Evolutionary conservation across 225 moss, liverwort and hornwort genomes (phyloP).

Genomic region (Thuidium tamariscinum): DNA sequence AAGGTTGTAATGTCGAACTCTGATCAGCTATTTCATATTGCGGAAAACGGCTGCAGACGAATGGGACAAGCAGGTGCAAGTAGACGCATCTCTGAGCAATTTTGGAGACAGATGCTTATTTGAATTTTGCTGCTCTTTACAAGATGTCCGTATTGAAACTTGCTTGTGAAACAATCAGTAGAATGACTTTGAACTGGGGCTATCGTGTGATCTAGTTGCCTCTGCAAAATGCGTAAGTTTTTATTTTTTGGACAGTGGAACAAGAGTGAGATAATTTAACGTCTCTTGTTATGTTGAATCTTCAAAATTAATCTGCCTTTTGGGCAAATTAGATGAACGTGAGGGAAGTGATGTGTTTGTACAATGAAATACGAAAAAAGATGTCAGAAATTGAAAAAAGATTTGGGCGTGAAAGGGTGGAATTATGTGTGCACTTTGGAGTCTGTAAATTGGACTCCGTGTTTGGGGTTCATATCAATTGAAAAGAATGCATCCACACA

Average conservation of each 20-base stretch:
- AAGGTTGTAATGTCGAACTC: constrained; percentile 24
- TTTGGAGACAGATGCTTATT: constrained; percentile 4
- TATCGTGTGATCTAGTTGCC: neutral
- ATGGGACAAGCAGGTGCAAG: constrained; percentile 74
- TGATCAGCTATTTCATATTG: constrained; percentile 24
- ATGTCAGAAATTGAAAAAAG: neutral
- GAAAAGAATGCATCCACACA: neutral
- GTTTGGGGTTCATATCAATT: neutral
- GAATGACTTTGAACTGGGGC: neutral
- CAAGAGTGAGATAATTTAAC: neutral
- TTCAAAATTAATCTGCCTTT: neutral
- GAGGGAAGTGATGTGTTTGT: neutral
- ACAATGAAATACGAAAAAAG: neutral
- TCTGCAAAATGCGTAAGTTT: neutral
- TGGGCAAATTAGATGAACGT: neutral
- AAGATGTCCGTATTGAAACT: neutral
- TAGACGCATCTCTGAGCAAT: constrained; percentile 51
- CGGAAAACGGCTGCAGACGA: constrained; percentile 42
- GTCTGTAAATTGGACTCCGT: neutral
- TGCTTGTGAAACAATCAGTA: neutral
- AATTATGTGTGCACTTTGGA: neutral
- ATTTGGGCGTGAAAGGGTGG: neutral
- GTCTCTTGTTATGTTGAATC: neutral
- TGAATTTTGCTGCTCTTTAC: too few species aligned
- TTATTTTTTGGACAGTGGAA: neutral